phyloP scores from a whole-genome alignment of 352 stramenopile species.

The Phytopythium mirpurense region DNA sequence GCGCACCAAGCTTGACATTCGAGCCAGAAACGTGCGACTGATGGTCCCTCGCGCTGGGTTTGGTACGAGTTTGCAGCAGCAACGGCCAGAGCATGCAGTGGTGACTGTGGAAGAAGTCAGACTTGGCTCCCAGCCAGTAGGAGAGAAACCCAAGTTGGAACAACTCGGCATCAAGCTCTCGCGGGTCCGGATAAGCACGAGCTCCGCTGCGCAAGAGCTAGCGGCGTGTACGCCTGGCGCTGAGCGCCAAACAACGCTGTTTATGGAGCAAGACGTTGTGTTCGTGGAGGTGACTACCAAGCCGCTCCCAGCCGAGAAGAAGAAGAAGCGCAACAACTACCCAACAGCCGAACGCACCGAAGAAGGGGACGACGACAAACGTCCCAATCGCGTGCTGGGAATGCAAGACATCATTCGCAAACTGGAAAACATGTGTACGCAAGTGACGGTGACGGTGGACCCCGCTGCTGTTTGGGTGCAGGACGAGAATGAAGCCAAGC shows the following conservation, averaged over 20 bases:
- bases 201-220: constrained; percentile 8
- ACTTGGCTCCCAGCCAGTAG: constrained; percentile 38
- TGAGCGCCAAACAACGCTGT: neutral
- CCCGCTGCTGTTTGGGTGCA: constrained; percentile 31
- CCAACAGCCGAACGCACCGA: neutral
- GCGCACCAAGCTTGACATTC: constrained; percentile 55
- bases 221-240: neutral
- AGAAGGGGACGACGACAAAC: neutral
- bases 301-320: neutral
- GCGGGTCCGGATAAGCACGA: constrained; percentile 36
- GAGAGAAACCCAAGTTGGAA: constrained; percentile 33
- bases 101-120: constrained; percentile 36
- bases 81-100: constrained; percentile 49
- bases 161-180: constrained; percentile 42
- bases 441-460: constrained; percentile 28
- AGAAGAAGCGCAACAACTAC: neutral
- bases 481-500: neutral
- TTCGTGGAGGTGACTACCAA: constrained; percentile 5
- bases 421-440: constrained; percentile 46
- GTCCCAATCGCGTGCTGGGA: constrained; percentile 14
- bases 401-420: constrained; percentile 45
- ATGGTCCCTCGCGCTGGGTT: constrained; percentile 41
- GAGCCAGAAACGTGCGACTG: constrained; percentile 30
- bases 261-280: constrained; percentile 3
- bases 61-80: constrained; percentile 29